phyloP scores from a whole-genome alignment of 805 yeast species.

The Candida argentea region DNA sequence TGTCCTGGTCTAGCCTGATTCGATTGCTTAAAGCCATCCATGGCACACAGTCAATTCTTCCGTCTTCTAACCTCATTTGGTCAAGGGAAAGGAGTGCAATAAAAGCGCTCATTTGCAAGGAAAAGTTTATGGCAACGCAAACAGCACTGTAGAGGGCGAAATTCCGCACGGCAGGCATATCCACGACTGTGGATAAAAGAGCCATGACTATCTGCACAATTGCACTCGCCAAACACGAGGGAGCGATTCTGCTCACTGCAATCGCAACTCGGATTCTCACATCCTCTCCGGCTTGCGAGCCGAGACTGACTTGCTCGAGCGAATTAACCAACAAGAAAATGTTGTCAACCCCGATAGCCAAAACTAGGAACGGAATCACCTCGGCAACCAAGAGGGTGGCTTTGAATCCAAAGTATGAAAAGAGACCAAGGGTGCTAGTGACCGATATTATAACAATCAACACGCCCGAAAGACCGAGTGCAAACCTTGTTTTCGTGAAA shows the following conservation, averaged over 20 bases:
- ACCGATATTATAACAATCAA: constrained; percentile 75
- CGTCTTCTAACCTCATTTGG: constrained; percentile 48
- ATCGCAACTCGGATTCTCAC: constrained; percentile 51
- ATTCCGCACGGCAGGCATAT: constrained; percentile 94
- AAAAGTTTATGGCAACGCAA: constrained; percentile 67
- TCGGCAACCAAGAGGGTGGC: constrained; percentile 92
- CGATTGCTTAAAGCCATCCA: constrained; percentile 24
- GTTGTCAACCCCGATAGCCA: constrained; percentile 96
- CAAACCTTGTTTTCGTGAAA: constrained; percentile 49
- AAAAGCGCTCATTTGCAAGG: constrained; percentile 75
- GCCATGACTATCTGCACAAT: constrained; percentile 74
- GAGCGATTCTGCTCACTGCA: constrained; percentile 70
- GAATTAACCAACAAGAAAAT: constrained; percentile 82
- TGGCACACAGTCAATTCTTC: constrained; percentile 53
- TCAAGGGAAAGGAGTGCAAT: constrained; percentile 63
- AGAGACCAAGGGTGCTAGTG: constrained; percentile 70
- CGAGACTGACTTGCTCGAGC: constrained; percentile 41
- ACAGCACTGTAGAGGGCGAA: constrained; percentile 88
- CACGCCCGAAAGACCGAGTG: constrained; percentile 79
- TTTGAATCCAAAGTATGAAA: constrained; percentile 65
- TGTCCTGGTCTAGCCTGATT: constrained; percentile 6
- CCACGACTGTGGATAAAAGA: constrained; percentile 64
- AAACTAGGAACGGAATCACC: constrained; percentile 85
- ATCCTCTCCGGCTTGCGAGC: constrained; percentile 25
- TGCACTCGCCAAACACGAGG: constrained; percentile 74